These are phyloP conservation scores for Rasamsonia emersonii DNA, from an alignment of 2,329 filamentous ascomycete genomes.

Conservation along the genomic window DNA sequence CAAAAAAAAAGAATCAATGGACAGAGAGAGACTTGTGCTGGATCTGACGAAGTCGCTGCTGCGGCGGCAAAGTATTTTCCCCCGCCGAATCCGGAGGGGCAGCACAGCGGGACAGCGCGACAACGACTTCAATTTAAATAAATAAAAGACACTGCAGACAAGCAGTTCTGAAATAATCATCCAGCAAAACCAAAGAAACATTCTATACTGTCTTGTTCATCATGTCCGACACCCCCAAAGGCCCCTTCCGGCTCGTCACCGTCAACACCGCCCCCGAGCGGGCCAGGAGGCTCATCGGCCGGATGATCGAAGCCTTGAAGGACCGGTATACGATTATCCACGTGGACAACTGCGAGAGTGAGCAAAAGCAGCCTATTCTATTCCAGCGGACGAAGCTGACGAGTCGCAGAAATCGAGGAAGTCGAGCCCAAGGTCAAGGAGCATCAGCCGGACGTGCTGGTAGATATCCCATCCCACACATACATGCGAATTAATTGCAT, in stretches of 20 bases:
- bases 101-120: no score
- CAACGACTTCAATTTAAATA: no score
- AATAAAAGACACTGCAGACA: no score
- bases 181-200: no score
- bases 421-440: conserved; percentile 47
- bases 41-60: no score
- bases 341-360: conserved; percentile 54
- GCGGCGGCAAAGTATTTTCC: no score
- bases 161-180: no score
- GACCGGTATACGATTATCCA: conserved; percentile 56
- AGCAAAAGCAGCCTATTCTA: conserved; percentile 19
- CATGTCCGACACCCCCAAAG: conserved; percentile 30
- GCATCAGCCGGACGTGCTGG: conserved; percentile 47
- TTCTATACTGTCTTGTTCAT: conserved; percentile 9
- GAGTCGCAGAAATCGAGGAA: conserved; percentile 39
- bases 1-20: no score
- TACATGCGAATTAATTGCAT: background rate
- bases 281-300: conserved; percentile 54
- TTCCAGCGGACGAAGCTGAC: conserved; percentile 4
- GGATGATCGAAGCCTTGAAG: conserved; percentile 52
- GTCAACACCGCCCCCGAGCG: conserved; percentile 61
- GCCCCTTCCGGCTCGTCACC: conserved; percentile 56
- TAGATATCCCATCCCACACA: conserved; percentile 24
- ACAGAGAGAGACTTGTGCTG: no score
- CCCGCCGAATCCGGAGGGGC: no score